Percentiles rank a stretch among this genome's conserved stretches.
phyloP scores from a whole-genome alignment of 1,139 yeast genomes.

The Debaryomyces nepalensis region DNA sequence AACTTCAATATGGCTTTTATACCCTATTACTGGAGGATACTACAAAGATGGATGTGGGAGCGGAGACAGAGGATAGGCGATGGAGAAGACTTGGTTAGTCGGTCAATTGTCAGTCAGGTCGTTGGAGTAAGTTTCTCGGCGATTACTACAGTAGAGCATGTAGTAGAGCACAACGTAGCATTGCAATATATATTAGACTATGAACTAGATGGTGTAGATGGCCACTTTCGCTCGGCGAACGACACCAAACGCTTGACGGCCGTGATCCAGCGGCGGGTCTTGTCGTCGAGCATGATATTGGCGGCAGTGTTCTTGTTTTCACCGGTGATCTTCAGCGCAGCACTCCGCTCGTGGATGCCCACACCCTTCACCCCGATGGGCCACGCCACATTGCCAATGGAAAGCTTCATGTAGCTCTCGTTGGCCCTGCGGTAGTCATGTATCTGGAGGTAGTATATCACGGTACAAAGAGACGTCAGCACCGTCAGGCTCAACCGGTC shows the following conservation, averaged over 20 bases:
- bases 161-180: too few species aligned
- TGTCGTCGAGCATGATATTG: constrained; percentile 79
- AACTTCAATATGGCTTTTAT: not conserved
- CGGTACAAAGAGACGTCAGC: constrained; percentile 62
- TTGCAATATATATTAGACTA: too few species aligned
- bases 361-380: constrained; percentile 85
- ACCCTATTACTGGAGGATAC: too few species aligned
- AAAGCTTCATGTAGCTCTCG: constrained; percentile 72
- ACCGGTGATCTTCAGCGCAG: constrained; percentile 46
- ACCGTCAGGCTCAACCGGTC: constrained; percentile 46
- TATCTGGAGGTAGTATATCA: constrained; percentile 62
- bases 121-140: too few species aligned
- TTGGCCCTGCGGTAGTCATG: constrained; percentile 59
- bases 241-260: constrained; percentile 73
- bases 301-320: constrained; percentile 53
- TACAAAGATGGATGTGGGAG: not conserved
- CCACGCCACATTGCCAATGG: constrained; percentile 92
- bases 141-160: too few species aligned
- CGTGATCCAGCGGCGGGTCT: constrained; percentile 77
- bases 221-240: constrained; percentile 25
- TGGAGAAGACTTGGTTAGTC: not conserved
- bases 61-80: not conserved
- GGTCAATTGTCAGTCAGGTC: too few species aligned
- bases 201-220: too few species aligned
- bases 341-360: constrained; percentile 78